Conservation (phyloP, 768 basidiomycete genomes). For the Termitomyces sp. region DNA sequence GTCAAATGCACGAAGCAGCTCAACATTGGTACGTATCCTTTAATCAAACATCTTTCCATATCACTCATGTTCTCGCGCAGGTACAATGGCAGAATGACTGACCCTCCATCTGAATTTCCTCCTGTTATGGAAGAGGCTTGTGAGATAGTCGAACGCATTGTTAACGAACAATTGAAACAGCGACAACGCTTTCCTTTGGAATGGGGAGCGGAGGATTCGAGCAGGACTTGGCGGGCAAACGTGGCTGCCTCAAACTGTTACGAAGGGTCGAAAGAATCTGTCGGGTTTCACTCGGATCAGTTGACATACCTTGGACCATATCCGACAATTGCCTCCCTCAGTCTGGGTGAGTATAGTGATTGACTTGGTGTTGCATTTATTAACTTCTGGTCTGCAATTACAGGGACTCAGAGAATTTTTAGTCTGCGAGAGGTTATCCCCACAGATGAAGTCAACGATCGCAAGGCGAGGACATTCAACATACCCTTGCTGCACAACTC, state of each 20-base stretch:
- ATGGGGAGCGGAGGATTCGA: conserved; percentile 44
- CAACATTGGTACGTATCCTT: conserved; percentile 66
- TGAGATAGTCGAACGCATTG: conserved; percentile 59
- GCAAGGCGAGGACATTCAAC: conserved; percentile 71
- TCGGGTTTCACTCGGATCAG: conserved; percentile 81
- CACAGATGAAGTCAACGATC: conserved; percentile 48
- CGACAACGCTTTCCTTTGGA: conserved; percentile 62
- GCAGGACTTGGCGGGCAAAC: conserved; percentile 65
- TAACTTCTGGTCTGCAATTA: background rate
- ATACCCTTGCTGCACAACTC: conserved; percentile 78
- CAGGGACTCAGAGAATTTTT: conserved; percentile 69
- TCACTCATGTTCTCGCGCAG: conserved; percentile 30
- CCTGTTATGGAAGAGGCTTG: conserved; percentile 79
- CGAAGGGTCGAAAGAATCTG: conserved; percentile 75
- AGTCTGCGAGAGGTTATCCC: conserved; percentile 78
- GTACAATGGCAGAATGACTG: conserved; percentile 75
- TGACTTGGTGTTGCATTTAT: background rate
- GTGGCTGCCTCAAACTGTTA: conserved; percentile 87
- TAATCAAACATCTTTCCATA: background rate
- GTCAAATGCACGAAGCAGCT: conserved; percentile 68
- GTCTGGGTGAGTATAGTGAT: conserved; percentile 52
- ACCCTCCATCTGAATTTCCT: conserved; percentile 55
- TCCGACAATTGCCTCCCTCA: conserved; percentile 82
- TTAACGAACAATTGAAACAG: conserved; percentile 66
- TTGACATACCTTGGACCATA: conserved; percentile 80